Evolutionary conservation across 1,284 basidiomycete genomes (phyloP), one percentile per base, ranked within the genome.

Genomic region (Ustilago lituana): DNA sequence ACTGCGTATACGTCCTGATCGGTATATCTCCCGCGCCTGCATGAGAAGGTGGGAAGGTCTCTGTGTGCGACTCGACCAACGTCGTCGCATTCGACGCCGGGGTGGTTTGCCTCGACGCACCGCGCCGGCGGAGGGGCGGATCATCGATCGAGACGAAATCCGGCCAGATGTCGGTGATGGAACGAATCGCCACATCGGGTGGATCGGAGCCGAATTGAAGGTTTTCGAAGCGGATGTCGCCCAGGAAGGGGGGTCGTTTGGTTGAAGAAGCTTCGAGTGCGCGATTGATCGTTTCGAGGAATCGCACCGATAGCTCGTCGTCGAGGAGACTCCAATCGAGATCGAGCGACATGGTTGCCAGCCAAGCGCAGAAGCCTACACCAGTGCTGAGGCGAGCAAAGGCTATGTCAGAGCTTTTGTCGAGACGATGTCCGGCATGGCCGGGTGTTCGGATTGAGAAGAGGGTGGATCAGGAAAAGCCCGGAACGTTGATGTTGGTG

Each of bases 121-220:
- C 20, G 17, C 57, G 49, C 15, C 49, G 58, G n/a, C 48, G 55
- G n/a, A 50, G 36, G 23, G 46, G 62, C 31, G 69, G 54, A 17
- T 65, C 54, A 36, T 71, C 68, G 44, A 62, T 56, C 36, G 58
- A 66, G 12, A 71, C 66, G 79, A 98, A 98, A 79, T 95, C 94
- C 35, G 89, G 89, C 84, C 95, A 93, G 55, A 98, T 92, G 84
- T 98, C 94, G 44, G 92, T 87, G 57, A 98, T 85, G 83, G 97
- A 94, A 56, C 92, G 89, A 57, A 98, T 87, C 81, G 95, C 90
- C 33, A 96, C 87, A 61, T 94, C 90, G 2, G 96, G 95, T 4
- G 89, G 82, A 22, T 87, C 85, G 0, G 89, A 87, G 27, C 95
- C 95, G 82, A 98, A 94, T 52, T 93, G 91, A 53, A 98, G 87